Conservation (phyloP, 1,284 basidiomycete species). For the Trichosporon coremiiforme region DNA sequence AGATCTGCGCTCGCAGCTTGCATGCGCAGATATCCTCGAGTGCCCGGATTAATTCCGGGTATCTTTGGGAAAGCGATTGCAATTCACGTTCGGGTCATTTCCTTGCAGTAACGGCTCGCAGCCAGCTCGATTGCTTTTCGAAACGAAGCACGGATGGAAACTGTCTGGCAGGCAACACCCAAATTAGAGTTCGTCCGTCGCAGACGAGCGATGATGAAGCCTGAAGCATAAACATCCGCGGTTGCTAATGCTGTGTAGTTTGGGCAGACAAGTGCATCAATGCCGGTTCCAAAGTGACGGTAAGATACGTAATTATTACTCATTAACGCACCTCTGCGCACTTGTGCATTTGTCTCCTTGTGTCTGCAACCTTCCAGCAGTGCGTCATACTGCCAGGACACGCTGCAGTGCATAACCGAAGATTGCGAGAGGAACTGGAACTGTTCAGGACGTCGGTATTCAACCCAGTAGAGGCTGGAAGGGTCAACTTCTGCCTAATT, state of each 20-base stretch:
- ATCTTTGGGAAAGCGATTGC: background rate
- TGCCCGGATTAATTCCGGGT: background rate
- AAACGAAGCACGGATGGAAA: too few species aligned
- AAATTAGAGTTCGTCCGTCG: background rate
- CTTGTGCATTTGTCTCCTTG: background rate
- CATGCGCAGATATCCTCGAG: background rate
- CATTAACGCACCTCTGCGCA: background rate
- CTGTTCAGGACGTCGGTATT: background rate
- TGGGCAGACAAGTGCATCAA: background rate
- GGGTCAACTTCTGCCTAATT: background rate
- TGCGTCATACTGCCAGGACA: background rate
- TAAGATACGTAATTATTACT: constrained; percentile 6
- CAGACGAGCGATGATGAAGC: constrained; percentile 3
- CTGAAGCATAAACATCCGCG: constrained; percentile 9
- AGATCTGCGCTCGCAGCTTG: background rate
- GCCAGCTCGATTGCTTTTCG: too few species aligned
- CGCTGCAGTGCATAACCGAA: background rate
- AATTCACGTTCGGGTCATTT: background rate
- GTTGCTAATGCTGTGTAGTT: background rate
- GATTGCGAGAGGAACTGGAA: background rate
- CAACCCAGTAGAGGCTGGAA: background rate
- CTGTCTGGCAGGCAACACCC: background rate
- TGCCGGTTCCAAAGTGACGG: constrained; percentile 1
- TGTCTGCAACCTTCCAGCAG: background rate
- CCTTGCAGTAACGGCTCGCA: too few species aligned